Percentiles rank a stretch among this genome's conserved stretches.
Conservation (phyloP, 306 rosid species). For the Ormosia emarginata region DNA sequence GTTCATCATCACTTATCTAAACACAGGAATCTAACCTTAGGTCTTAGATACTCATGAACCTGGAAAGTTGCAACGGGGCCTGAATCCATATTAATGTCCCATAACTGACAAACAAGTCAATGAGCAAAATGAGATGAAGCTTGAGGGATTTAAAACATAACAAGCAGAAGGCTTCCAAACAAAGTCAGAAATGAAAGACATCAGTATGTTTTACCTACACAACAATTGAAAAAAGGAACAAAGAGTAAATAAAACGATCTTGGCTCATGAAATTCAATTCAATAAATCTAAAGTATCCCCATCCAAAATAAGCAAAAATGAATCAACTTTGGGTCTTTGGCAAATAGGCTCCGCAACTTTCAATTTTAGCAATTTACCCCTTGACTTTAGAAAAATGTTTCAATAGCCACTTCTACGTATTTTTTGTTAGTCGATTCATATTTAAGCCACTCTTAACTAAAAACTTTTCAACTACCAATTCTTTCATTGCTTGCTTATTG, state of each 20-base stretch:
- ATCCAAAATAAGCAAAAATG: constrained; percentile 1
- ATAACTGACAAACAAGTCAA: constrained; percentile 65
- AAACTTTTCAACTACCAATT: background rate
- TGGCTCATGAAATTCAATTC: background rate
- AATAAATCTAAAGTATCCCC: background rate
- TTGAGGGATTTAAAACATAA: background rate
- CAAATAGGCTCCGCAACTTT: background rate
- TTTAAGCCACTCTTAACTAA: background rate
- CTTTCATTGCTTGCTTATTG: background rate
- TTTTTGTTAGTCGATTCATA: background rate
- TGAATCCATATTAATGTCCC: constrained; percentile 99
- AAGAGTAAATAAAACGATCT: background rate
- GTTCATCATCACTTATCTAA: background rate
- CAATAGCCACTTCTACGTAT: background rate
- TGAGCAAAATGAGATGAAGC: constrained; percentile 14
- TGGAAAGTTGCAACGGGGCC: constrained; percentile 93
- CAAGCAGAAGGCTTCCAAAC: background rate
- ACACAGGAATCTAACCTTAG: constrained; percentile 61
- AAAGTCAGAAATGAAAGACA: background rate
- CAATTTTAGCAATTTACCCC: background rate
- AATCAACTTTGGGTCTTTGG: background rate
- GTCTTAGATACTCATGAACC: constrained; percentile 94
- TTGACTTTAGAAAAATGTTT: background rate
- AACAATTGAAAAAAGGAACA: background rate
- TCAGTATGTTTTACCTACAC: background rate